Conservation (phyloP, 169 alveolate species). For the Cryptosporidium sp. region DNA sequence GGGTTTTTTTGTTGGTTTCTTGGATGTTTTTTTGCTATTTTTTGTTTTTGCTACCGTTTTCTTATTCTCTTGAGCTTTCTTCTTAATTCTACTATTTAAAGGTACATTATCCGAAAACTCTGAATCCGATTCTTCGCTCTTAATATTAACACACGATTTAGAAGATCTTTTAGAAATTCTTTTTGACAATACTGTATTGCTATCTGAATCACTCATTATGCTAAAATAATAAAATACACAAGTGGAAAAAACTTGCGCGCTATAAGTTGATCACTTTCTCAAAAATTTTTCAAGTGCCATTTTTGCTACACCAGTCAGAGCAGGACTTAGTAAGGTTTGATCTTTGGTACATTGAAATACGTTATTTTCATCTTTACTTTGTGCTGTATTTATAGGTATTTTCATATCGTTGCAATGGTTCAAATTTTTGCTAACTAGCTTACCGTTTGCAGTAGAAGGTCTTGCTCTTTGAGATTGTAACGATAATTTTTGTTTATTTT, state of each 20-base stretch:
- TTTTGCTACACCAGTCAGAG: slow-evolving; percentile 49
- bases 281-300: slow-evolving; percentile 67
- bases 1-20: slow-evolving; percentile 25
- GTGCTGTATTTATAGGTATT: neutral
- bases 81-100: neutral
- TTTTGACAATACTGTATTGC: slow-evolving; percentile 28
- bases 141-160: neutral
- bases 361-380: neutral
- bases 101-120: slow-evolving; percentile 12
- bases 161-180: slow-evolving; percentile 12
- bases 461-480: neutral
- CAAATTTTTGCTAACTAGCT: neutral
- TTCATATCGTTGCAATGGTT: neutral
- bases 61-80: neutral
- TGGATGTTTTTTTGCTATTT: slow-evolving; percentile 10
- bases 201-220: slow-evolving; percentile 56
- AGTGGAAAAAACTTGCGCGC: neutral
- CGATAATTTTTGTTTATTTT: neutral
- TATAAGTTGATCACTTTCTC: neutral
- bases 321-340: neutral
- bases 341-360: neutral
- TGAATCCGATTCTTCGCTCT: neutral
- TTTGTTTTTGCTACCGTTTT: neutral
- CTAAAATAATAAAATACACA: neutral
- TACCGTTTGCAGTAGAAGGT: slow-evolving; percentile 38